Conservation (phyloP, 2,329 filamentous ascomycete species). For the Epichloe typhina region DNA sequence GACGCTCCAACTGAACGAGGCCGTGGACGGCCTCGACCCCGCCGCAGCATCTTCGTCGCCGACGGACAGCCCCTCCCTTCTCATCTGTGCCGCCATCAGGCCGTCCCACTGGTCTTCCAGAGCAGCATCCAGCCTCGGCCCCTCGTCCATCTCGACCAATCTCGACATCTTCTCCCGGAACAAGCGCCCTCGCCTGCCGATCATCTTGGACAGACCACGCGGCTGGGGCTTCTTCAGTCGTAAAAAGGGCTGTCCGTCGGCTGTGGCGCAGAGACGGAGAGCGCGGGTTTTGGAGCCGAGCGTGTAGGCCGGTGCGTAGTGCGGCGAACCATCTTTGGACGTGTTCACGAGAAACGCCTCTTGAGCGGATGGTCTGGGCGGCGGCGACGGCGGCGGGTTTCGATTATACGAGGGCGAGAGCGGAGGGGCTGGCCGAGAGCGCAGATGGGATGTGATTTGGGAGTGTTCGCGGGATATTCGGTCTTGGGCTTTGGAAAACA, state of each 20-base stretch:
- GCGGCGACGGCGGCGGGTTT: conserved; percentile 5
- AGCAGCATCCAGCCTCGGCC: conserved; percentile 15
- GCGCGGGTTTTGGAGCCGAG: conserved; percentile 30
- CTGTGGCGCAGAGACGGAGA: conserved; percentile 40
- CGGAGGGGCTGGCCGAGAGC: conserved; percentile 12
- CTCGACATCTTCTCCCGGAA: conserved; percentile 28
- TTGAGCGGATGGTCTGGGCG: conserved; percentile 6
- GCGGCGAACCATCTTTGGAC: conserved; percentile 23
- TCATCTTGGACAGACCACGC: conserved; percentile 38
- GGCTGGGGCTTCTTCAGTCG: conserved; percentile 55
- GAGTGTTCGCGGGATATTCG: conserved; percentile 26
- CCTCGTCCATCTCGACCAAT: conserved; percentile 26
- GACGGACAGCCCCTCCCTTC: background rate
- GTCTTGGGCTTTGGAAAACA: conserved; percentile 25
- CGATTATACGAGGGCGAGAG: conserved; percentile 8
- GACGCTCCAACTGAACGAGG: conserved; percentile 18
- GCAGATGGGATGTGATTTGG: conserved; percentile 29
- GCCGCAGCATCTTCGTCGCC: background rate
- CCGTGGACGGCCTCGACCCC: conserved; percentile 2
- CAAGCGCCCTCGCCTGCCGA: conserved; percentile 36
- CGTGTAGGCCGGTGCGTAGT: conserved; percentile 33
- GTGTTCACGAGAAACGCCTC: conserved; percentile 22
- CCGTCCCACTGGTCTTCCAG: conserved; percentile 38
- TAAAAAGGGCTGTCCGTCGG: conserved; percentile 52
- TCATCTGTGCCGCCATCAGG: conserved; percentile 18